Conservation (phyloP, 805 yeast species). For the Dipodascus geniculatus region DNA sequence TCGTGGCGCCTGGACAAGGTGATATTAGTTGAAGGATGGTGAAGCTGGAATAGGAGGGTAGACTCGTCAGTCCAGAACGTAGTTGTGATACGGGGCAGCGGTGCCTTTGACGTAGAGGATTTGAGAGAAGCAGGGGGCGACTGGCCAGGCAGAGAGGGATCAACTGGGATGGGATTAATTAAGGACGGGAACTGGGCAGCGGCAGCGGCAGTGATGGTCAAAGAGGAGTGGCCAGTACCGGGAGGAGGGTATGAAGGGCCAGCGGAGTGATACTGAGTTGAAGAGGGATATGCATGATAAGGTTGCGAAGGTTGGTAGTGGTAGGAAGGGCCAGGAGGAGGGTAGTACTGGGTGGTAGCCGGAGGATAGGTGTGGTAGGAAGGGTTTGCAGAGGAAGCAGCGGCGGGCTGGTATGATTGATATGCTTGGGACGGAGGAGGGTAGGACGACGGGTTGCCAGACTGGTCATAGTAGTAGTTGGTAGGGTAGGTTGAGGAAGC, state of each 20-base stretch:
- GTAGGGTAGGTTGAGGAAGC: neutral
- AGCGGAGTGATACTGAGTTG: neutral
- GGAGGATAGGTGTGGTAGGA: neutral
- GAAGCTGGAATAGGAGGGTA: conserved; percentile 76
- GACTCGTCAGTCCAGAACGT: conserved; percentile 86
- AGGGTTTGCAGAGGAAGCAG: neutral
- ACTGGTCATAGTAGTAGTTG: neutral
- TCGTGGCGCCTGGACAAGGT: conserved; percentile 79
- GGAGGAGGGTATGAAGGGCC: neutral
- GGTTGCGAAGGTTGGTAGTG: neutral
- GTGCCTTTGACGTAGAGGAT: neutral
- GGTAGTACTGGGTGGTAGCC: neutral
- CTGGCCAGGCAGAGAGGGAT: conserved; percentile 20
- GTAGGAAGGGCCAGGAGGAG: neutral
- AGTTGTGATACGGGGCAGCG: conserved; percentile 49
- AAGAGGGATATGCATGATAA: neutral
- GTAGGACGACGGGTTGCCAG: neutral
- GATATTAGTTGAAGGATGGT: conserved; percentile 43
- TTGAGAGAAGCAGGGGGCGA: conserved; percentile 20
- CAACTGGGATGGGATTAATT: conserved; percentile 11
- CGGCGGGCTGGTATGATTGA: neutral
- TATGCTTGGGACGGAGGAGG: neutral
- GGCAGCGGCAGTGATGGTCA: conserved; percentile 7
- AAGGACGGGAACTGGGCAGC: conserved; percentile 16
- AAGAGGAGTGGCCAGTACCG: neutral